Evolutionary conservation across 2,329 filamentous ascomycete species (phyloP), one percentile per base, ranked within the genome.

Genomic region (Saccharata proteae): DNA sequence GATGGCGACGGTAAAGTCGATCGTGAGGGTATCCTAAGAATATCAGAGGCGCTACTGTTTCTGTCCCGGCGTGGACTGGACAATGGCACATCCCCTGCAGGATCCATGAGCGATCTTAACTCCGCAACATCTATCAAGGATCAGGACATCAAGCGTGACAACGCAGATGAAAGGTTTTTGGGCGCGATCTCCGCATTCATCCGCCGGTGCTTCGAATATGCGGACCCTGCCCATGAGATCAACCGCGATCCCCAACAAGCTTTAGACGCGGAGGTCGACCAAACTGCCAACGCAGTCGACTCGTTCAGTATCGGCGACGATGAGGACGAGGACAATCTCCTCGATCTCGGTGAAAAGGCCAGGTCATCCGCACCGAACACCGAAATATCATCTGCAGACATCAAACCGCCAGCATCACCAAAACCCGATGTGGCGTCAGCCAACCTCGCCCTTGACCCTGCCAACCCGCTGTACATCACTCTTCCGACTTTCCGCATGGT

Each of bases 401-500:
- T 38, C 34, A 37, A 35, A 44, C 34, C 55, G 42, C 32, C 43
- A 40, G 17, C 43, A 43, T 21, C 49, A 49, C 29, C 49, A 41
- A 25, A 33, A 40, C 19, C 40, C 39, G 24, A 47, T 46, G 29
- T 41, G 39, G 14, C 38, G 27, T 40, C 41, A 13, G 85, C 85
- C 27, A 98, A 98, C 50, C 75, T 78, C 6, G 90, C 90, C 1
- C 70, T 98, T 4, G 86, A 98, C 51, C 90, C 90, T 3, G 78
- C 84, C 16, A 88, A 93, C 40, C 90, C 90, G 5, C 69, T 98
- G 1, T 81, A 94, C 52, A 94, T 98, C 48, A 96, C 90, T 1
- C 69, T 98, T 2, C 90, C 90, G 1, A 98, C 90, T 1, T 98
- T 98, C 69, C 80, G 90, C 42, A 98, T 98, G 90, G 85, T 98